phyloP scores from a whole-genome alignment of 345 rosid genomes.

The Microthlaspi erraticum region DNA sequence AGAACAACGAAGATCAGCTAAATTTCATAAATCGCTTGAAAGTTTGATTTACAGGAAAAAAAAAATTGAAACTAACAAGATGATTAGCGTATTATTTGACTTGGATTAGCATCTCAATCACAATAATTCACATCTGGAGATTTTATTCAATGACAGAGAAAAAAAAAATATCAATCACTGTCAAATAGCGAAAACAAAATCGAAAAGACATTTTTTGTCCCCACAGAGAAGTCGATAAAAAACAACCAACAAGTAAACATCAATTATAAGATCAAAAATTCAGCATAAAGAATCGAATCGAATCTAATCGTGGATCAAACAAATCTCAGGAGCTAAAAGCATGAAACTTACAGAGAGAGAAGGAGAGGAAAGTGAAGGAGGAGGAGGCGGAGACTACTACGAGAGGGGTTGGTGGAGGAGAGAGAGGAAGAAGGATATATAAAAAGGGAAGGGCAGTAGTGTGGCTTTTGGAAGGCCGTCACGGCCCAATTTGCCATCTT shows the following conservation, averaged over 20 bases:
- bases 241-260: not conserved
- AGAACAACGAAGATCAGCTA: not conserved
- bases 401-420: not conserved
- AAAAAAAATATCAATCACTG: not conserved
- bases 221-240: constrained; percentile 7
- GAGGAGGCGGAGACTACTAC: constrained; percentile 22
- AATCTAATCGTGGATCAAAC: not conserved
- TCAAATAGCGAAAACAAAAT: not conserved
- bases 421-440: too few relatives aligned
- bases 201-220: not conserved
- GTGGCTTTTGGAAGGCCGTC: constrained; percentile 22
- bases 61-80: too few relatives aligned
- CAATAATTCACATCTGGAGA: not conserved
- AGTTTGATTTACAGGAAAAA: not conserved
- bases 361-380: not conserved
- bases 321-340: not conserved
- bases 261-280: constrained; percentile 9
- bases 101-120: not conserved
- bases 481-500: constrained; percentile 23
- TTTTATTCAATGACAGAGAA: not conserved
- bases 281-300: not conserved
- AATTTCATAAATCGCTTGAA: not conserved
- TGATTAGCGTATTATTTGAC: not conserved
- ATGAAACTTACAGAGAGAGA: constrained; percentile 10
- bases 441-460: not conserved